These are phyloP conservation scores for Zymoseptoria passerinii DNA, from an alignment of 2,329 filamentous ascomycete genomes.

Conservation along the genomic window DNA sequence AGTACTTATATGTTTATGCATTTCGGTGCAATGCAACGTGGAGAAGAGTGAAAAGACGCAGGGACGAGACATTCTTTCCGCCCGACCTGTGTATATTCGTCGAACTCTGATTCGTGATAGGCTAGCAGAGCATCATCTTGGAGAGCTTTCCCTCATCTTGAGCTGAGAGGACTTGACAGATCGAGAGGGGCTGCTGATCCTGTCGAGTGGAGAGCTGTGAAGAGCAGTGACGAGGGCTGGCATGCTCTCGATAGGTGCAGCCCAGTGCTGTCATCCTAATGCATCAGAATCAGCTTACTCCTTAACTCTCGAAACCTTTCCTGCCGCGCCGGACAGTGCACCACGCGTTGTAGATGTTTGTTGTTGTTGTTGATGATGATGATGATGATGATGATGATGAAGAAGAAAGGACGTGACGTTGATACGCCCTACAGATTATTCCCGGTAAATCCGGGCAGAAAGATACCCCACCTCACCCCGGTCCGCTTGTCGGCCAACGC, in stretches of 20 bases:
- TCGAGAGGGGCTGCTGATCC: not conserved
- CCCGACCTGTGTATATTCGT: not conserved
- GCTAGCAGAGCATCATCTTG: not conserved
- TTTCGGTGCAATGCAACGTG: not conserved
- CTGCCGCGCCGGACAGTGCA: no score
- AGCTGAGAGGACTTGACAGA: not conserved
- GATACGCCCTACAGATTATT: no score
- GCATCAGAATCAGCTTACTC: not conserved
- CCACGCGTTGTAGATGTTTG: no score
- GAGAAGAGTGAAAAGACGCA: not conserved
- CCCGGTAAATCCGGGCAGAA: not conserved
- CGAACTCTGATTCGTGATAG: not conserved
- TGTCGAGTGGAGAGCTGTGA: not conserved
- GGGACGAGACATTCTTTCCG: not conserved
- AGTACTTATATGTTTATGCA: not conserved
- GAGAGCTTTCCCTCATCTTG: constrained; percentile 6
- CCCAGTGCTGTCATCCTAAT: not conserved
- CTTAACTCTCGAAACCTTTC: not conserved
- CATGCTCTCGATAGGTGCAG: not conserved
- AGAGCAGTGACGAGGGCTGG: no score
- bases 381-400: no score
- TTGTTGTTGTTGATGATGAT: no score
- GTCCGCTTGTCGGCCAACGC: not conserved
- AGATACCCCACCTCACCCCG: not conserved
- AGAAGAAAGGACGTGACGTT: no score